Conservation (phyloP, 2,329 filamentous ascomycete genomes). For the Penicillium sp. region DNA sequence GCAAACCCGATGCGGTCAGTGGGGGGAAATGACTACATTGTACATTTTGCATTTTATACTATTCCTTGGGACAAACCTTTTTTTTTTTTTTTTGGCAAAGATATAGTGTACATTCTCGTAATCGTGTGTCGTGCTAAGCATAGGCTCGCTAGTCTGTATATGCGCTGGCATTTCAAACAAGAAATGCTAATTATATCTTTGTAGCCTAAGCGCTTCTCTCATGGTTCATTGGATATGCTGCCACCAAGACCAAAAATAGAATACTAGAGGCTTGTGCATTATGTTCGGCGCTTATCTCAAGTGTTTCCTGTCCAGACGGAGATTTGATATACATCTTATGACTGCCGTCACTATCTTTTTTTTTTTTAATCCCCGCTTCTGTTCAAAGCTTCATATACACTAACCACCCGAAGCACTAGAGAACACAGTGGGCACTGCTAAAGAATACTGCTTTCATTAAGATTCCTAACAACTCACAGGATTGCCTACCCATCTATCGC, state of each 20-base stretch:
- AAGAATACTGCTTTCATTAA: too few relatives aligned
- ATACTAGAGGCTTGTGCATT: neutral
- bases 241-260: neutral
- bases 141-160: neutral
- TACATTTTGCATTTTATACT: neutral
- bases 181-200: neutral
- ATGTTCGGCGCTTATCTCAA: neutral
- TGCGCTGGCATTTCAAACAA: neutral
- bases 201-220: neutral
- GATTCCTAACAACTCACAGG: neutral
- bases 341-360: neutral
- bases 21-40: neutral
- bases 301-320: too few relatives aligned
- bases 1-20: constrained; percentile 4
- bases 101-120: neutral
- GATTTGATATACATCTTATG: neutral
- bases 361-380: neutral
- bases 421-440: neutral
- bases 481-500: neutral
- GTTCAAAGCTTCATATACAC: neutral
- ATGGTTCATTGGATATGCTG: neutral
- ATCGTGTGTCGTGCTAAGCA: neutral
- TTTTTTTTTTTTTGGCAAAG: neutral
- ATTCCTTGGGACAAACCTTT: neutral
- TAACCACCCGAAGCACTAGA: neutral